Conservation (phyloP, 2,329 filamentous ascomycete genomes). For the Bipolaris sorokiniana region DNA sequence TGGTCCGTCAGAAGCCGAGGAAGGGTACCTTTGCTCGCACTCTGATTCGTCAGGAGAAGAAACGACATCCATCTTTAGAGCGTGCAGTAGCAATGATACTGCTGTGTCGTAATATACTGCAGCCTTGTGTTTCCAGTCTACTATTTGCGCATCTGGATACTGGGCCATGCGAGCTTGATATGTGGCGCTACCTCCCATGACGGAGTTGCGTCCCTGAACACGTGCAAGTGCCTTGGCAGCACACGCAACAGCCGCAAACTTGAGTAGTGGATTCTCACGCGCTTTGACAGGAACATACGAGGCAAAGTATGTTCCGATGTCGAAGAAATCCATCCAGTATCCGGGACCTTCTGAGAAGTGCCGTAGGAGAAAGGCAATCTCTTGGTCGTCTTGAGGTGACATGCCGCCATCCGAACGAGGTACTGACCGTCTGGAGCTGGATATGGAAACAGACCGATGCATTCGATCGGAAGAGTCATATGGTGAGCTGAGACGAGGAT, state of each 20-base stretch:
- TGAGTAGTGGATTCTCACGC: conserved; percentile 56
- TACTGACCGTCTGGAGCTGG: conserved; percentile 33
- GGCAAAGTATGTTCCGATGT: conserved; percentile 64
- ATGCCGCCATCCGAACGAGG: conserved; percentile 30
- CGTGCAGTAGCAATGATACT: conserved; percentile 55
- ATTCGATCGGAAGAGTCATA: conserved; percentile 38
- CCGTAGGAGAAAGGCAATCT: conserved; percentile 64
- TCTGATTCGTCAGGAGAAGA: conserved; percentile 40
- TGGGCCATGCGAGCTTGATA: conserved; percentile 60
- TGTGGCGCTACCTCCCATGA: conserved; percentile 56
- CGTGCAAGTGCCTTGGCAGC: conserved; percentile 66
- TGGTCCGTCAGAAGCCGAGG: conserved; percentile 20
- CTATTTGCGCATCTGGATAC: conserved; percentile 55
- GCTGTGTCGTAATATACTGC: conserved; percentile 67
- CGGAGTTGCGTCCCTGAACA: conserved; percentile 59
- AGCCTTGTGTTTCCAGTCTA: conserved; percentile 66
- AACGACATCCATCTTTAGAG: conserved; percentile 43
- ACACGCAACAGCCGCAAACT: conserved; percentile 65
- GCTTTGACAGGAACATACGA: conserved; percentile 66
- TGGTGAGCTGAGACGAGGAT: conserved; percentile 43
- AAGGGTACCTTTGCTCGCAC: conserved; percentile 24
- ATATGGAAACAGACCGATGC: conserved; percentile 33
- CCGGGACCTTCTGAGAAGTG: conserved; percentile 67
- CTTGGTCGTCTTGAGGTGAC: conserved; percentile 54
- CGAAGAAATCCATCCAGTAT: conserved; percentile 65